These are phyloP conservation scores for Mayamaea pseudoterrestris DNA, from an alignment of 108 stramenopile genomes.

Conservation along the genomic window DNA sequence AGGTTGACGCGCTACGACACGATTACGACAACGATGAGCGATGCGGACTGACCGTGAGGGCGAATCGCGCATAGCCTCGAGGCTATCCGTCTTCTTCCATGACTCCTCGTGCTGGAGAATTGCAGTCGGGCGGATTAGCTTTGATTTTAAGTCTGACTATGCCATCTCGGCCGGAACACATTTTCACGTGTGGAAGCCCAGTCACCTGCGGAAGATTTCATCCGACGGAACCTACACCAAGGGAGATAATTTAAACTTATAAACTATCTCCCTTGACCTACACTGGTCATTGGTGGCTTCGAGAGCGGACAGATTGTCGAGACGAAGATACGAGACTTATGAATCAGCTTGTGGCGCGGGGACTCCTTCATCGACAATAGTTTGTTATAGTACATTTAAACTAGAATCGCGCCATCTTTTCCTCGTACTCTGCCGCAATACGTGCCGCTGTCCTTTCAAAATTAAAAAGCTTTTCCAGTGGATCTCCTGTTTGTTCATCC, in stretches of 20 bases:
- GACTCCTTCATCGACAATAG: too few relatives aligned
- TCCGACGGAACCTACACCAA: conserved; percentile 70
- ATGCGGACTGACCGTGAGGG: too few relatives aligned
- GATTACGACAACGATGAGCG: too few relatives aligned
- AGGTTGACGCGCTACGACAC: too few relatives aligned
- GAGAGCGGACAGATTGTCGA: conserved; percentile 71
- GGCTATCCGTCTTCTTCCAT: conserved; percentile 57
- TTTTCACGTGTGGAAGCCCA: conserved; percentile 76
- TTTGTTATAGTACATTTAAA: too few relatives aligned
- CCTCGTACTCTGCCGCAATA: conserved; percentile 62
- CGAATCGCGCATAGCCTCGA: too few relatives aligned
- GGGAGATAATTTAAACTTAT: too few relatives aligned
- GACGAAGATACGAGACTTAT: conserved; percentile 77
- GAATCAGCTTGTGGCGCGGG: too few relatives aligned
- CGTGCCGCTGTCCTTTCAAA: conserved; percentile 57
- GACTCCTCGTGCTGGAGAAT: conserved; percentile 33
- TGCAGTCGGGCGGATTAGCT: conserved; percentile 56
- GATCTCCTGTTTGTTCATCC: conserved; percentile 29
- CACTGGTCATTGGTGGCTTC: conserved; percentile 70
- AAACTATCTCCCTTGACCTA: too few relatives aligned
- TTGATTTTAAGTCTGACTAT: conserved; percentile 74
- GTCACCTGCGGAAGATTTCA: conserved; percentile 61
- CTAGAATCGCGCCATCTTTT: conserved; percentile 76
- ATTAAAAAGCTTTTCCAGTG: conserved; percentile 31
- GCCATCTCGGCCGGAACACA: conserved; percentile 75